Evolutionary conservation across 768 basidiomycete species (phyloP).

Genomic region (Panaeolus cyanescens): DNA sequence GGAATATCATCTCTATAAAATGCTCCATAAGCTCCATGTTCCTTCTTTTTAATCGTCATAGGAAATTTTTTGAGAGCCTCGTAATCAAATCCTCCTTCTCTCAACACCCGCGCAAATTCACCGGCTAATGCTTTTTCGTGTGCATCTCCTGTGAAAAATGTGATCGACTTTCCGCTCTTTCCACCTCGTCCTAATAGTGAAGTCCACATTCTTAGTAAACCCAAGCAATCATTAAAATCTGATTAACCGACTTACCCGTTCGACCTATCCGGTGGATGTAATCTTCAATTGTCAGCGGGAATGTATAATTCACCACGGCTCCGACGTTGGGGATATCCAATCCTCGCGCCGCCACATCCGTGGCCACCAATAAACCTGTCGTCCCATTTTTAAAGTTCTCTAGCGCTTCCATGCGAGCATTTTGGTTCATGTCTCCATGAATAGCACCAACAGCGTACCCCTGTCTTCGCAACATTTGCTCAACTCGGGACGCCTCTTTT

Average conservation of each 20-base stretch:
- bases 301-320: conserved; percentile 95
- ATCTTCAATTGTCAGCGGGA: conserved; percentile 94
- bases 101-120: conserved; percentile 87
- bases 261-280: conserved; percentile 90
- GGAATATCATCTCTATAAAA: conserved; percentile 76
- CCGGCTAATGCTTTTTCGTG: conserved; percentile 89
- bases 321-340: conserved; percentile 97
- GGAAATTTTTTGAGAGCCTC: conserved; percentile 85
- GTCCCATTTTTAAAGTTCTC: conserved; percentile 84
- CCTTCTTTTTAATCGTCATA: conserved; percentile 96
- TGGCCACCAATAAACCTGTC: conserved; percentile 87
- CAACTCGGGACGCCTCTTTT: conserved; percentile 93
- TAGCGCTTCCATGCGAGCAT: conserved; percentile 79
- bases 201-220: conserved; percentile 9
- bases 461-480: conserved; percentile 69
- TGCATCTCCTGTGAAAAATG: conserved; percentile 92
- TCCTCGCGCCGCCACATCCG: conserved; percentile 96
- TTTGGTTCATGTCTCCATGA: conserved; percentile 91
- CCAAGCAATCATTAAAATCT: conserved; percentile 4
- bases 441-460: conserved; percentile 81
- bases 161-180: conserved; percentile 86
- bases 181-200: conserved; percentile 78
- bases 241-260: conserved; percentile 56
- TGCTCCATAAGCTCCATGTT: conserved; percentile 87
- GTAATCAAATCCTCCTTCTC: conserved; percentile 83